phyloP scores from a whole-genome alignment of 192 early-diverging fungal species.

The Linnemannia zychae region DNA sequence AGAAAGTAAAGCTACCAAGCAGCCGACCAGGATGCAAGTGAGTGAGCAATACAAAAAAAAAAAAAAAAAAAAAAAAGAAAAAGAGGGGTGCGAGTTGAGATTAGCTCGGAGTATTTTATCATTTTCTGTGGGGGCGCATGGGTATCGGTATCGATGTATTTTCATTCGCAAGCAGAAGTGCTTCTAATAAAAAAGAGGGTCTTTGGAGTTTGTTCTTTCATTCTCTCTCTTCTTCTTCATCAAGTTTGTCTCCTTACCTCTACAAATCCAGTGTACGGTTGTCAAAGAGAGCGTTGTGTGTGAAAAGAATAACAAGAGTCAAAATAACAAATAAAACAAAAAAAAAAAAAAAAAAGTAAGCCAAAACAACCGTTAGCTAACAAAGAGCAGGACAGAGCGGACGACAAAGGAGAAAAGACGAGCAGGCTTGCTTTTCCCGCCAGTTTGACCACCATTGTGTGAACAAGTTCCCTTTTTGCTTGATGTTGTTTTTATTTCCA shows the following conservation, averaged over 20 bases:
- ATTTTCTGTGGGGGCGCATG: neutral
- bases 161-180: neutral
- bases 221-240: neutral
- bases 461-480: neutral
- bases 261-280: neutral
- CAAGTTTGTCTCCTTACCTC: conserved; percentile 13
- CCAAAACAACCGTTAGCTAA: neutral
- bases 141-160: neutral
- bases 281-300: neutral
- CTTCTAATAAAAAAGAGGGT: neutral
- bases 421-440: neutral
- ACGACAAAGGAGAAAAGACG: neutral
- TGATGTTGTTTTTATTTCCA: neutral
- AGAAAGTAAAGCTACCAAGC: conserved; percentile 76
- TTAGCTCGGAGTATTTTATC: neutral
- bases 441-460: neutral
- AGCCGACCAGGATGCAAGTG: conserved; percentile 20
- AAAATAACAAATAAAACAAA: neutral
- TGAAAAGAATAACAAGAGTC: neutral
- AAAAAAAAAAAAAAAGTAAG: neutral
- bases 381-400: neutral
- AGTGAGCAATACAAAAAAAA: neutral
- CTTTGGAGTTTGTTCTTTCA: neutral
- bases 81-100: conserved; percentile 10
- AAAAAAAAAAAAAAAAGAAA: conserved; percentile 3